A percentile compares a stretch with the other conserved stretches of the same genome.
These are phyloP conservation scores for Coemansia sp. DNA, from an alignment of 192 early-diverging fungal genomes.

Conservation along the genomic window DNA sequence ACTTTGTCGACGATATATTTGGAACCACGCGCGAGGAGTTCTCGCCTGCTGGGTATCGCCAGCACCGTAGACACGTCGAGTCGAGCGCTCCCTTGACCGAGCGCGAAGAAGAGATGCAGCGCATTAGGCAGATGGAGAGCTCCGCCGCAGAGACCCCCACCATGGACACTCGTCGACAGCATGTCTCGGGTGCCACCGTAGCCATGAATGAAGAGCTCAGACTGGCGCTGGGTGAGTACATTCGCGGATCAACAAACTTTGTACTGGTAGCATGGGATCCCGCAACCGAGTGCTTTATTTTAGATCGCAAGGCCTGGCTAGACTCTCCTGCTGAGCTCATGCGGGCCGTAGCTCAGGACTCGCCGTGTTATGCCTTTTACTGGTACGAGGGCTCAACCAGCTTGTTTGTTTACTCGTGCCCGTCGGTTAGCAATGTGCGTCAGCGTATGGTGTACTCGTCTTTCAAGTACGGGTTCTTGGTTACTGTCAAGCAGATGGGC, in stretches of 20 bases:
- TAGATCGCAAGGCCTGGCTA: slow-evolving; percentile 43
- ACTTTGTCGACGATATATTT: slow-evolving; percentile 81
- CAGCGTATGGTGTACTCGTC: slow-evolving; percentile 91
- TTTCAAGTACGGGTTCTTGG: slow-evolving; percentile 61
- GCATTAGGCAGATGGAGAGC: slow-evolving; percentile 39
- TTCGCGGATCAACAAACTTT: slow-evolving; percentile 58
- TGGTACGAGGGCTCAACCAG: slow-evolving; percentile 34
- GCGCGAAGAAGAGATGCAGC: slow-evolving; percentile 76
- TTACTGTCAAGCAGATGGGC: slow-evolving; percentile 55
- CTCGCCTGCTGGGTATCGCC: slow-evolving; percentile 24
- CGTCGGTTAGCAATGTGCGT: slow-evolving; percentile 75
- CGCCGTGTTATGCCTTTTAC: slow-evolving; percentile 65
- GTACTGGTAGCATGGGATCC: slow-evolving; percentile 58
- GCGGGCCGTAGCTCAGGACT: slow-evolving; percentile 54
- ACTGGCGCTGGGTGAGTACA: slow-evolving; percentile 60
- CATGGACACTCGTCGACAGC: slow-evolving; percentile 58
- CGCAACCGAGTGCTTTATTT: slow-evolving; percentile 55
- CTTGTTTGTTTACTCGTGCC: slow-evolving; percentile 87
- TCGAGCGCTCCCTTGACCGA: slow-evolving; percentile 81
- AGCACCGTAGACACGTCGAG: slow-evolving; percentile 33
- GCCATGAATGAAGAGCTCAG: slow-evolving; percentile 61
- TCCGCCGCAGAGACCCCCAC: slow-evolving; percentile 8
- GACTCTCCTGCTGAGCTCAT: slow-evolving; percentile 53
- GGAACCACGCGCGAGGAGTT: slow-evolving; percentile 58
- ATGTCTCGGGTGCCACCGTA: slow-evolving; percentile 65